Evolutionary conservation across 1,284 basidiomycete species (phyloP).

Genomic region (Trichosporon inkin): DNA sequence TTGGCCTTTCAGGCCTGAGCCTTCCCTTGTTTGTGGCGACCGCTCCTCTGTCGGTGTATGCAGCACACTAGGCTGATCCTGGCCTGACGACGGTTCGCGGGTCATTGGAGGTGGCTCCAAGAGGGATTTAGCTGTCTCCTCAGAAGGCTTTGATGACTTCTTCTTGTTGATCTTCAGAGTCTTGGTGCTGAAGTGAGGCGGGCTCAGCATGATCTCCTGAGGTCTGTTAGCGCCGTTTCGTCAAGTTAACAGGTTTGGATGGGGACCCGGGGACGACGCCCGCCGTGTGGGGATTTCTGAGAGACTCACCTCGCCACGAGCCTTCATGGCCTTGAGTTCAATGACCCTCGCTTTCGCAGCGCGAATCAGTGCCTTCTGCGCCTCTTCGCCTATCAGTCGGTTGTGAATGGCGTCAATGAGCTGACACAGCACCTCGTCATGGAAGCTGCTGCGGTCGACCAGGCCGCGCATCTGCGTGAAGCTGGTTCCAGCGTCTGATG

Average conservation of each 20-base stretch:
- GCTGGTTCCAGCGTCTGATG: constrained; percentile 31
- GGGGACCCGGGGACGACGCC: too few species aligned
- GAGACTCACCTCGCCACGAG: constrained; percentile 24
- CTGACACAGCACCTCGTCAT: constrained; percentile 50
- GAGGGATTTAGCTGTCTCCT: not conserved
- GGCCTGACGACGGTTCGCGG: not conserved
- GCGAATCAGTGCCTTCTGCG: constrained; percentile 44
- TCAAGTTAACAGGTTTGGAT: too few species aligned
- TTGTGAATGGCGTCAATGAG: constrained; percentile 44
- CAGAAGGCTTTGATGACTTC: not conserved
- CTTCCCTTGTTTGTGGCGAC: not conserved
- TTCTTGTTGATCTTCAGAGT: constrained; percentile 20
- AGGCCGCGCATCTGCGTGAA: constrained; percentile 38
- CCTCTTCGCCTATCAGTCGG: constrained; percentile 44
- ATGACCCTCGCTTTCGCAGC: constrained; percentile 46
- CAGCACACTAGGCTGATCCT: not conserved
- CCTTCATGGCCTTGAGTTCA: constrained; percentile 39
- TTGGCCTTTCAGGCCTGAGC: not conserved
- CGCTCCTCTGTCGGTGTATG: not conserved
- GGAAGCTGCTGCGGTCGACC: constrained; percentile 41
- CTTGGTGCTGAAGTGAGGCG: not conserved
- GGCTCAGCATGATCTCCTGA: not conserved
- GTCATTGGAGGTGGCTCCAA: not conserved
- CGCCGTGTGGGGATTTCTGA: too few species aligned
- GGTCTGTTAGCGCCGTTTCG: not conserved